These are phyloP conservation scores for Hansenula sp. DNA, from an alignment of 1,139 yeast genomes.

Conservation along the genomic window DNA sequence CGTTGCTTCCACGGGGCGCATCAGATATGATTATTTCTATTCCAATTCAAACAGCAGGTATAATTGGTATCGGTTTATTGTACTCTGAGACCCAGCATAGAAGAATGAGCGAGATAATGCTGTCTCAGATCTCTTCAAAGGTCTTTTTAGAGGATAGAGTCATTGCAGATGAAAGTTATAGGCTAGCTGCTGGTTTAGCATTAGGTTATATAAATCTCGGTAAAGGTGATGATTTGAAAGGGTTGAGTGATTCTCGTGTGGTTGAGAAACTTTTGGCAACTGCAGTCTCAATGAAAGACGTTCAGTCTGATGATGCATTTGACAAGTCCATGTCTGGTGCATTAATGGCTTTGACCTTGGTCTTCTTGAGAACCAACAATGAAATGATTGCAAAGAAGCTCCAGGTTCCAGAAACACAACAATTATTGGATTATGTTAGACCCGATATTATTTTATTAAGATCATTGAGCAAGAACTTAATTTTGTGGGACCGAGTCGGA, in stretches of 20 bases:
- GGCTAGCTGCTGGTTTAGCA: conserved; percentile 85
- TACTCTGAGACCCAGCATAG: conserved; percentile 78
- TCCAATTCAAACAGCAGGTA: conserved; percentile 87
- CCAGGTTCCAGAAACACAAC: conserved; percentile 59
- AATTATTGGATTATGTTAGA: conserved; percentile 65
- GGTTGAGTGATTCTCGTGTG: conserved; percentile 65
- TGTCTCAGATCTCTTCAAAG: conserved; percentile 60
- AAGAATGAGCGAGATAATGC: conserved; percentile 78
- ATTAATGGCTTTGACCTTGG: conserved; percentile 68
- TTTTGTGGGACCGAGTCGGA: conserved; percentile 74
- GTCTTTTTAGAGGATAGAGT: conserved; percentile 55
- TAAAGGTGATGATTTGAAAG: conserved; percentile 60
- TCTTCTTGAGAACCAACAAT: conserved; percentile 69
- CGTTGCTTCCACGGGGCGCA: conserved; percentile 87
- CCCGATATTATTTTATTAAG: conserved; percentile 78
- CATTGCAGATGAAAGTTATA: conserved; percentile 67
- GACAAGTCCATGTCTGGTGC: conserved; percentile 85
- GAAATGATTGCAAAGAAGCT: conserved; percentile 57
- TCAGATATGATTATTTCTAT: conserved; percentile 82
- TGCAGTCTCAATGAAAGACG: conserved; percentile 64
- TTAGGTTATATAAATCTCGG: conserved; percentile 87
- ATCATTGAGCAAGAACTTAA: conserved; percentile 62
- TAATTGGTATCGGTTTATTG: conserved; percentile 84
- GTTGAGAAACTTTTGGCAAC: conserved; percentile 61
- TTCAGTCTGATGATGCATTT: conserved; percentile 57